Conservation (phyloP, 768 basidiomycete species). For the Gyrodon lividus region DNA sequence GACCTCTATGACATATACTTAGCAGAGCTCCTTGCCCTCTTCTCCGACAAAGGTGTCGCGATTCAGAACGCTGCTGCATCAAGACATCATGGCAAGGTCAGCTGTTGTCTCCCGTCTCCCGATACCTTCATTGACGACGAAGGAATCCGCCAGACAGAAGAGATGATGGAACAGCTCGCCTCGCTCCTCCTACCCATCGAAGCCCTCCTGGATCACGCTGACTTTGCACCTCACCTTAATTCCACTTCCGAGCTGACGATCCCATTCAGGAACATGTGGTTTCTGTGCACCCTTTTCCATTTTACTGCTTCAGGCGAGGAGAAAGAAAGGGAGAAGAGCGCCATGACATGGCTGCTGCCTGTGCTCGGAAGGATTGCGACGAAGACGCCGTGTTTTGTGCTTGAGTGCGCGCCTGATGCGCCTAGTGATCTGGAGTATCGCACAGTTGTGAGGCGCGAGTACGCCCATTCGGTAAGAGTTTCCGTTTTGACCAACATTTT, state of each 20-base stretch:
- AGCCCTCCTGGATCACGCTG: constrained; percentile 70
- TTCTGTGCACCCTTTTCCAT: constrained; percentile 83
- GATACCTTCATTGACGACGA: constrained; percentile 5
- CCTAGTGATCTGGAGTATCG: constrained; percentile 92
- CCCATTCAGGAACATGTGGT: constrained; percentile 93
- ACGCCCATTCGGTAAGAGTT: constrained; percentile 64
- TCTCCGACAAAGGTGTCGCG: constrained; percentile 87
- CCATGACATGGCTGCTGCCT: constrained; percentile 77
- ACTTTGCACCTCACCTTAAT: constrained; percentile 59
- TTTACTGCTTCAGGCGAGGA: constrained; percentile 53
- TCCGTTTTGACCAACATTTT: neutral
- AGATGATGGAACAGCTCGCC: constrained; percentile 83
- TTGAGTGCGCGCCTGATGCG: constrained; percentile 80
- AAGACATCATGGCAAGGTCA: constrained; percentile 66
- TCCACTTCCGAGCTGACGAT: constrained; percentile 61
- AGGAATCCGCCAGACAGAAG: constrained; percentile 53
- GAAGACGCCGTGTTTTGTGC: constrained; percentile 82
- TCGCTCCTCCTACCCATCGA: constrained; percentile 91
- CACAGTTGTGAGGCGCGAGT: constrained; percentile 85
- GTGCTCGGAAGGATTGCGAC: constrained; percentile 77
- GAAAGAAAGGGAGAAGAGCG: constrained; percentile 50
- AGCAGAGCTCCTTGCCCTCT: constrained; percentile 79
- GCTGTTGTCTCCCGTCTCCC: constrained; percentile 11
- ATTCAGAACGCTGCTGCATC: constrained; percentile 79
- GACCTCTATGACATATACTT: constrained; percentile 81